A percentile compares a stretch with the other conserved stretches of the same genome.
These are phyloP conservation scores for Schizochytrium sp. DNA, from an alignment of 108 stramenopile species.

Conservation along the genomic window DNA sequence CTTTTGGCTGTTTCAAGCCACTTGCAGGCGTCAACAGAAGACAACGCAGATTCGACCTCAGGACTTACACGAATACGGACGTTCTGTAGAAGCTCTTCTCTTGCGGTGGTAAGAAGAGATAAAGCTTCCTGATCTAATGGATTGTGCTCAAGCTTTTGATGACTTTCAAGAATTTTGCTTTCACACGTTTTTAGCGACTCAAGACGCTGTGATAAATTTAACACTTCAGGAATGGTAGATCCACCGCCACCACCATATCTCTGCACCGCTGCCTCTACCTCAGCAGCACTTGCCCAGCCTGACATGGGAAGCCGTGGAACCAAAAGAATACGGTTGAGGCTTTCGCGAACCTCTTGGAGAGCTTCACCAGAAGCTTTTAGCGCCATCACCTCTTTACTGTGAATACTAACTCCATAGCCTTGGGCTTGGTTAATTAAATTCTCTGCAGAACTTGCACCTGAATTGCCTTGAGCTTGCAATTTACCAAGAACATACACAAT, in stretches of 20 bases:
- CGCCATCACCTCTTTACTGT: background rate
- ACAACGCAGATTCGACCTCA: background rate
- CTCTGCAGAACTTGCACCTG: background rate
- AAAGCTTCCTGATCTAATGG: background rate
- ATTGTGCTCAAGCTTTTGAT: background rate
- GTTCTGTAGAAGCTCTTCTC: background rate
- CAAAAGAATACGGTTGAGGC: background rate
- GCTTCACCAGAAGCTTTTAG: background rate
- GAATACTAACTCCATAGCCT: background rate
- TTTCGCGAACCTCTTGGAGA: background rate
- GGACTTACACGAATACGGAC: background rate
- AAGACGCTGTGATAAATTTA: background rate
- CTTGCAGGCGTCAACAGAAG: background rate
- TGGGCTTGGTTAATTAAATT: background rate
- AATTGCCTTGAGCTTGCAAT: background rate
- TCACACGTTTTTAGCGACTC: background rate
- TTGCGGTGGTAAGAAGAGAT: background rate
- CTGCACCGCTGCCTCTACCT: background rate
- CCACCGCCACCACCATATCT: background rate
- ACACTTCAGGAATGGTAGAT: background rate
- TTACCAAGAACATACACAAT: background rate
- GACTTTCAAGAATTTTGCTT: background rate
- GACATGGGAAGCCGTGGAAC: background rate
- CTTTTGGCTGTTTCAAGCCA: background rate
- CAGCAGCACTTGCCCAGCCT: background rate